These are phyloP conservation scores for Calonectria fujianensis DNA, from an alignment of 2,329 filamentous ascomycete genomes.

Conservation along the genomic window DNA sequence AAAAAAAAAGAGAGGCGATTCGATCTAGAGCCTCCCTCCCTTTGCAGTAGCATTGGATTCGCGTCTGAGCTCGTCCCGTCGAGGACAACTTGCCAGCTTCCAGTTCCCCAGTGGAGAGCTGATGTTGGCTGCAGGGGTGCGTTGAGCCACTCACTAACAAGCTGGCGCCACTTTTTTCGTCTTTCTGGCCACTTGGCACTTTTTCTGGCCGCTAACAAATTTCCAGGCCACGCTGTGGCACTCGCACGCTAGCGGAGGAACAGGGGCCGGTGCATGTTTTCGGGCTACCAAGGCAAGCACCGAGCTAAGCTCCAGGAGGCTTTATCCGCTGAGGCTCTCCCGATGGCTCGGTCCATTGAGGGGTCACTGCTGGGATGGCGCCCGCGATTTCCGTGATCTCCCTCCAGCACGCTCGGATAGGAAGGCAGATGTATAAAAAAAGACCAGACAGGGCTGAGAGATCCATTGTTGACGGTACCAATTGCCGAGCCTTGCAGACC, in stretches of 20 bases:
- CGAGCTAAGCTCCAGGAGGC: slow-evolving; percentile 19
- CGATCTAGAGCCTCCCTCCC: slow-evolving; percentile 42
- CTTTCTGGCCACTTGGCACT: slow-evolving; percentile 48
- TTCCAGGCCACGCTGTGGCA: slow-evolving; percentile 30
- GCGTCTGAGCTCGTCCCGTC: slow-evolving; percentile 44
- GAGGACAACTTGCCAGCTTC: slow-evolving; percentile 54
- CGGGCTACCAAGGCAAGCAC: background rate
- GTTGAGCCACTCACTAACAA: slow-evolving; percentile 33
- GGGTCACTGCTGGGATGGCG: slow-evolving; percentile 20
- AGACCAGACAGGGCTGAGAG: slow-evolving; percentile 26
- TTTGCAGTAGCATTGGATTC: slow-evolving; percentile 49
- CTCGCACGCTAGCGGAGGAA: slow-evolving; percentile 4
- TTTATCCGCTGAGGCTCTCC: slow-evolving; percentile 29
- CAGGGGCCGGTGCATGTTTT: slow-evolving; percentile 24
- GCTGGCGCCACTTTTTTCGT: slow-evolving; percentile 46
- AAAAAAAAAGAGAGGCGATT: slow-evolving; percentile 44
- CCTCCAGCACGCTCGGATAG: background rate
- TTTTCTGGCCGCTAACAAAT: slow-evolving; percentile 45
- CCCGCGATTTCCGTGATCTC: background rate
- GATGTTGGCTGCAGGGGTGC: slow-evolving; percentile 50
- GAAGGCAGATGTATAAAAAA: background rate
- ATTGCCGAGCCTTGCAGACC: background rate
- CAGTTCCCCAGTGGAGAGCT: slow-evolving; percentile 42
- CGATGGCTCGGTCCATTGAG: slow-evolving; percentile 26
- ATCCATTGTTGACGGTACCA: background rate